These are phyloP conservation scores for Ceratocystis albifundus DNA, from an alignment of 2,329 filamentous ascomycete species.

Conservation along the genomic window DNA sequence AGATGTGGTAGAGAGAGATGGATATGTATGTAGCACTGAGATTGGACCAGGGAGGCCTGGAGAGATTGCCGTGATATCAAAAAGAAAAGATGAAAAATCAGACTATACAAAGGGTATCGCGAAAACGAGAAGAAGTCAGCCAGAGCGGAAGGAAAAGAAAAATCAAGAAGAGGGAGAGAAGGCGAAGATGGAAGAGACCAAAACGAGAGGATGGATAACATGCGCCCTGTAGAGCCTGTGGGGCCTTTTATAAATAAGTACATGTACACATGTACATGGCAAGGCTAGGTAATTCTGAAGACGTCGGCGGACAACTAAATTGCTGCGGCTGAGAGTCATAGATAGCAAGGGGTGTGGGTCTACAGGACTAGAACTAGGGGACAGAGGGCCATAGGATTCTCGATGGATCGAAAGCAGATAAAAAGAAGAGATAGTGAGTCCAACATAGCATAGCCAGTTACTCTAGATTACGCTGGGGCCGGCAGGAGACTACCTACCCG, in stretches of 20 bases:
- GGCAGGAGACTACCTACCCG: not conserved
- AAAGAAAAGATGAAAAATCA: no score
- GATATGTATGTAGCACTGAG: not conserved
- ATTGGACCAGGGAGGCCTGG: not conserved
- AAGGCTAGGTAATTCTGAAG: not conserved
- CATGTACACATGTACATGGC: not conserved
- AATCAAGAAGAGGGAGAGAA: not conserved
- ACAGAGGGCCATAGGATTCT: not conserved
- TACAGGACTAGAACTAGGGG: not conserved
- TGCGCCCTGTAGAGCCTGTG: not conserved
- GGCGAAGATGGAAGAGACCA: not conserved
- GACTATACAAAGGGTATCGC: not conserved
- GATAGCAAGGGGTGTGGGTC: slow-evolving; percentile 6
- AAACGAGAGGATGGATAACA: not conserved
- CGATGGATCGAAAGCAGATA: not conserved
- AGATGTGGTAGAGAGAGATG: not conserved
- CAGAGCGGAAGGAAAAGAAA: not conserved
- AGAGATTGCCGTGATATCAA: not conserved
- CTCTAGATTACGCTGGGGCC: not conserved
- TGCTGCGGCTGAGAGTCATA: slow-evolving; percentile 11
- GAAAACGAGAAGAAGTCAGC: not conserved
- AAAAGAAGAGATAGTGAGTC: slow-evolving; percentile 2
- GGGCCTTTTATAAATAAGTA: slow-evolving; percentile 5
- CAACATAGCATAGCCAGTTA: not conserved
- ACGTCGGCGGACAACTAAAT: not conserved